Evolutionary conservation across 371 early-diverging fungal genomes (phyloP), one percentile per base, ranked within the genome.

Genomic region (Thermomucor indicae-seudaticae): DNA sequence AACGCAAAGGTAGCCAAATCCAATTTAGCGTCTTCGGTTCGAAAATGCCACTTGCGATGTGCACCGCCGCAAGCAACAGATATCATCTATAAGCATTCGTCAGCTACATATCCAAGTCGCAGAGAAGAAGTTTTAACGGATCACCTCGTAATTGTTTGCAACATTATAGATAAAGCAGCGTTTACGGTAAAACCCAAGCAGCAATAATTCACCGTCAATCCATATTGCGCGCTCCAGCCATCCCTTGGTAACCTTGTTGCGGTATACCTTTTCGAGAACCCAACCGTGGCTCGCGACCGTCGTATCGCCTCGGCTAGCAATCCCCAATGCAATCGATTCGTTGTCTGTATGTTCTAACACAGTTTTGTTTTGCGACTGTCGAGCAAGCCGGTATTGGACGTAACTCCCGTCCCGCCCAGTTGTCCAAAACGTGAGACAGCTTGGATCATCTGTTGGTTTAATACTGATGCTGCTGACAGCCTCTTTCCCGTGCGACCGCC

Each of bases 351-450:
- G 29, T 4, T 31, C 38, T 8, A 14, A 37, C n/a, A 17, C 10
- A 11, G 19, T 6, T 3, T 17, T 23, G 14, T 14, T 11, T 4
- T 50, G 19, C 0, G 51, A 23, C 28, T 19, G 32, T 17, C 70
- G 41, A 17, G 60, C 64, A n/a, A 85, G 64, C n/a, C 83, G 67
- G 47, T 82, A 83, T 29, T 81, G 74, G 19, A 74, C 73, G 65
- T 73, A 86, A 25, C 74, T 71, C 1, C 89, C 89, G 64, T 88
- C 89, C 6, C 89, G 74, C 4, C 89, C 89, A 4, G 84, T 79
- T 2, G 85, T 78, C 58, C 75, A 84, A 19, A 88, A 78, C 1
- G 53, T 58, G 22, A 85, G 49, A 16, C 64, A 62, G 5, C 64
- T 59, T 6, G 51, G 55, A n/a, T 62, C 62, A 6, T 69, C 23